phyloP scores from a whole-genome alignment of 495 filamentous ascomycete genomes.

The Aspergillus indologenus region DNA sequence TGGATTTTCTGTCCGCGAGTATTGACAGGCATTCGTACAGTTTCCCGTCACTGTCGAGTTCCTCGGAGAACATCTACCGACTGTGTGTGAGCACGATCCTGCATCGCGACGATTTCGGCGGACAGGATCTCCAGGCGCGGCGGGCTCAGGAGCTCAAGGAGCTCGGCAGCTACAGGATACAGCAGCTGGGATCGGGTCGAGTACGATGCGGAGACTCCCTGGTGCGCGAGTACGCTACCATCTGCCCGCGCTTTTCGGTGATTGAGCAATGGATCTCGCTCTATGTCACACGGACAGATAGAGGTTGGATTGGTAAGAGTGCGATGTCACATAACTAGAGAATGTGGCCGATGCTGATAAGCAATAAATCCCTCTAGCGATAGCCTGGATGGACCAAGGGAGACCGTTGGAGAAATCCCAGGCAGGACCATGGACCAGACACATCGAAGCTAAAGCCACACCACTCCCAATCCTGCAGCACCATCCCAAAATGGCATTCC shows the following conservation, averaged over 20 bases:
- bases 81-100: constrained; percentile 3
- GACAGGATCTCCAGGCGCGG: constrained; percentile 1
- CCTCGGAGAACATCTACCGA: constrained; percentile 1
- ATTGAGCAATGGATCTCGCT: constrained; percentile 8
- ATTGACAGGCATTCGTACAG: constrained; percentile 1
- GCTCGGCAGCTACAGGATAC: constrained; percentile 1
- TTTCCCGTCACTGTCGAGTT: constrained; percentile 2
- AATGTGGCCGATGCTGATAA: background rate
- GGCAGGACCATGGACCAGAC: constrained; percentile 2
- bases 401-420: background rate
- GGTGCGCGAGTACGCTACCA: constrained; percentile 5
- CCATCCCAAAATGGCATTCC: constrained; percentile 7
- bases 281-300: background rate
- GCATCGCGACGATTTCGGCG: constrained; percentile 4
- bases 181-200: constrained; percentile 1
- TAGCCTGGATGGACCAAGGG: constrained; percentile 7
- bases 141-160: background rate
- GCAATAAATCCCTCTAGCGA: background rate
- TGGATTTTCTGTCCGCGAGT: background rate
- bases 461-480: constrained; percentile 1
- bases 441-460: constrained; percentile 3
- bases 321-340: background rate
- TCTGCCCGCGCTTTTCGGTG: constrained; percentile 2
- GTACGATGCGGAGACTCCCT: constrained; percentile 3
- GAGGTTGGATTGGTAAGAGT: constrained; percentile 4